Evolutionary conservation across 441 rosid species (phyloP).

Genomic region (Gossypium davidsonii): DNA sequence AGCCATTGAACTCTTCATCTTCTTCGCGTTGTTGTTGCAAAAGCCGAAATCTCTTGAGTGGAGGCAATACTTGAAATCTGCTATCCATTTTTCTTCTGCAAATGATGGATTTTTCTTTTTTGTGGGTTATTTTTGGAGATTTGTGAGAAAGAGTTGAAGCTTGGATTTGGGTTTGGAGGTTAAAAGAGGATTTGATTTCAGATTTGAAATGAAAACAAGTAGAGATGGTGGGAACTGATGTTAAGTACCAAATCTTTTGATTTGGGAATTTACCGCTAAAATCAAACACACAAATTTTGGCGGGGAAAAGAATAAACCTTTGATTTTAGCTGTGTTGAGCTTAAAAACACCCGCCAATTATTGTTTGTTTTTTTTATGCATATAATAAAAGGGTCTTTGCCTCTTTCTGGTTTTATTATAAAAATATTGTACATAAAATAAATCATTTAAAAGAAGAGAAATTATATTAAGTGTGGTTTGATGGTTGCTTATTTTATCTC

Average conservation of each 20-base stretch:
- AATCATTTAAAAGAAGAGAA: too few relatives aligned
- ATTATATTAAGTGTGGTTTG: too few relatives aligned
- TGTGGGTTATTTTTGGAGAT: not conserved
- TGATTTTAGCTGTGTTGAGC: not conserved
- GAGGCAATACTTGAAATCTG: conserved; percentile 48
- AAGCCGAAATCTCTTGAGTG: conserved; percentile 56
- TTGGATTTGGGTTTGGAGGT: not conserved
- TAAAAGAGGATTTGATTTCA: not conserved
- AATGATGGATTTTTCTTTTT: not conserved
- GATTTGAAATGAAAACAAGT: not conserved
- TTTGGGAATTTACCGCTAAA: conserved; percentile 12
- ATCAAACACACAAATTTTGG: not conserved
- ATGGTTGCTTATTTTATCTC: too few relatives aligned
- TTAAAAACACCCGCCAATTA: not conserved
- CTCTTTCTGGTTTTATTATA: not conserved
- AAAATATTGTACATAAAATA: too few relatives aligned
- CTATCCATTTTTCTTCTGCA: conserved; percentile 31
- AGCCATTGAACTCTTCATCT: conserved; percentile 13
- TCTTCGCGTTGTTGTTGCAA: conserved; percentile 32
- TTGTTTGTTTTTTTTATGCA: not conserved
- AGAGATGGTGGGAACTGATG: conserved; percentile 10
- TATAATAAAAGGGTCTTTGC: not conserved
- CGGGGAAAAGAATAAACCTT: not conserved
- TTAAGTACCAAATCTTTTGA: not conserved
- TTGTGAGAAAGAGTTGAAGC: not conserved